A percentile compares a stretch with the other conserved stretches of the same genome.
phyloP scores from a whole-genome alignment of 2,329 filamentous ascomycete genomes.

The Pyrenochaeta sp. region DNA sequence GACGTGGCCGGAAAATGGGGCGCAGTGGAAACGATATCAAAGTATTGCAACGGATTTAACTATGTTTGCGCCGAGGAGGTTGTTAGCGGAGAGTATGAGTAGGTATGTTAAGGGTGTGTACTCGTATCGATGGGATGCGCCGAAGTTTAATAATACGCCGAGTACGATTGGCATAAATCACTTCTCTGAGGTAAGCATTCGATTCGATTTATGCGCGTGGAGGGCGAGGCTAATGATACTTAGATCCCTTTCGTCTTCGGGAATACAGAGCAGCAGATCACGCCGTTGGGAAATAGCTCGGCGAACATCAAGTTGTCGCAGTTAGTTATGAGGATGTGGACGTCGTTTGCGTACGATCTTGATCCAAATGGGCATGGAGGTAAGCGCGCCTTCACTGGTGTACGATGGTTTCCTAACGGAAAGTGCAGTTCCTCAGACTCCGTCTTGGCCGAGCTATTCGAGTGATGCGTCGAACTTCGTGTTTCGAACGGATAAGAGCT shows the following conservation, averaged over 20 bases:
- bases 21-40: slow-evolving; percentile 39
- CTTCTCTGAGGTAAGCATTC: slow-evolving; percentile 34
- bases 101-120: slow-evolving; percentile 30
- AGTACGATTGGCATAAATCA: slow-evolving; percentile 38
- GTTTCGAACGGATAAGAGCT: slow-evolving; percentile 36
- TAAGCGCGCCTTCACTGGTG: slow-evolving; percentile 6
- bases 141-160: slow-evolving; percentile 41
- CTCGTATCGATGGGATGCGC: slow-evolving; percentile 43
- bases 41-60: slow-evolving; percentile 40
- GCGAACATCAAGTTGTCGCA: slow-evolving; percentile 32
- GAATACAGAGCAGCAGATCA: slow-evolving; percentile 36
- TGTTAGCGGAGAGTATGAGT: slow-evolving; percentile 36
- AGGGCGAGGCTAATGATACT: background rate
- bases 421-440: slow-evolving; percentile 18
- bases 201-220: background rate
- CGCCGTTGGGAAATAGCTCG: slow-evolving; percentile 34
- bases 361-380: slow-evolving; percentile 40
- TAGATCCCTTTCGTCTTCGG: slow-evolving; percentile 45
- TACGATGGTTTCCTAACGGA: background rate
- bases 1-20: slow-evolving; percentile 38
- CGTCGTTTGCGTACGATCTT: slow-evolving; percentile 39
- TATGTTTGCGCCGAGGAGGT: slow-evolving; percentile 39
- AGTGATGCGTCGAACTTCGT: slow-evolving; percentile 35
- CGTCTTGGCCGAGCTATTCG: slow-evolving; percentile 31
- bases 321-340: slow-evolving; percentile 42